These are phyloP conservation scores for Lyophyllum decastes DNA, from an alignment of 768 basidiomycete species.

Conservation along the genomic window DNA sequence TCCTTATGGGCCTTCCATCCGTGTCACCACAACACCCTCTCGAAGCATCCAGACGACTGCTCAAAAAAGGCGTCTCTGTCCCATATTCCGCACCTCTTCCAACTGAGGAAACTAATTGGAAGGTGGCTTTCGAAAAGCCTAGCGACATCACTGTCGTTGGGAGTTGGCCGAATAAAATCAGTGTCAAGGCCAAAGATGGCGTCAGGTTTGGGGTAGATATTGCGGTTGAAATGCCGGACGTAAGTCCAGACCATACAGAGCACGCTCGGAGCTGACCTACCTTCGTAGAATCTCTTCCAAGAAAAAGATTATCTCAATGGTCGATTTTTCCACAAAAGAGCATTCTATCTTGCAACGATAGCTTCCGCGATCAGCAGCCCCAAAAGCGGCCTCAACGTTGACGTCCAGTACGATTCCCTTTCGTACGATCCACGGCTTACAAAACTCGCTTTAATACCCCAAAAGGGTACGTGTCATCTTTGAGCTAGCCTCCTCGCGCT, in stretches of 20 bases:
- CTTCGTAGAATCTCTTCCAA: constrained; percentile 75
- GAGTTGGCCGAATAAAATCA: constrained; percentile 81
- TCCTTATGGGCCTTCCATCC: constrained; percentile 60
- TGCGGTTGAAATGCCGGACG: constrained; percentile 85
- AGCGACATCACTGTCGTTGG: constrained; percentile 77
- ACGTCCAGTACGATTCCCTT: constrained; percentile 60
- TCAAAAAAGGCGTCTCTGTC: constrained; percentile 58
- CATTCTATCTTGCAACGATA: constrained; percentile 84
- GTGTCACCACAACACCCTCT: constrained; percentile 66
- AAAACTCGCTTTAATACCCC: constrained; percentile 60
- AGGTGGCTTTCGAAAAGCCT: constrained; percentile 78
- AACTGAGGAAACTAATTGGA: constrained; percentile 85
- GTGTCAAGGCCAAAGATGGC: constrained; percentile 71
- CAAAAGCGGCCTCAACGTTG: constrained; percentile 50
- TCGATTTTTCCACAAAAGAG: constrained; percentile 90
- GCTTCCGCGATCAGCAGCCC: constrained; percentile 57
- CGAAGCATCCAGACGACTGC: constrained; percentile 55
- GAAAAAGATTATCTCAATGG: constrained; percentile 92
- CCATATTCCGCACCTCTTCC: constrained; percentile 74
- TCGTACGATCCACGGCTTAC: constrained; percentile 66
- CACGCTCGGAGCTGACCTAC: constrained; percentile 14
- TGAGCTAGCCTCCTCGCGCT: constrained; percentile 26
- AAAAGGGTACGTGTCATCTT: constrained; percentile 45
- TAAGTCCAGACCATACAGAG: constrained; percentile 33
- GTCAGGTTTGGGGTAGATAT: constrained; percentile 73